Base-by-base conservation (phyloP, 495 filamentous ascomycete genomes). In the Xylaria intraflava region DNA sequence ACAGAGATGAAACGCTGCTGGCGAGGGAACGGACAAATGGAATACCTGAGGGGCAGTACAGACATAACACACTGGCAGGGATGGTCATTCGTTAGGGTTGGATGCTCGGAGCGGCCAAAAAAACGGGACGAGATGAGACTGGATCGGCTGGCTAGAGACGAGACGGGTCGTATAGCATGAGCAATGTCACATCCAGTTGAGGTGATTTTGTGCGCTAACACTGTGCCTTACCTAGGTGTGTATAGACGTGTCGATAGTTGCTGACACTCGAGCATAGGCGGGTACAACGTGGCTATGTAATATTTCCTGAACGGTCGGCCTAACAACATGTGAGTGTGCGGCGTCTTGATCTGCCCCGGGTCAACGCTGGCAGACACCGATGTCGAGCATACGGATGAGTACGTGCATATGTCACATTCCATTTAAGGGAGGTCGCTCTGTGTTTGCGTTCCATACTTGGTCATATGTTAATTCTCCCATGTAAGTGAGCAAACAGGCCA, bases 181-280 rank as follows among this genome's bases (percentile, higher is more conserved):
- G 35, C 35, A 3, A 17, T 38, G 35, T 19, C 35, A 38, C n/a
- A 17, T 4, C 12, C 14, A 38, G 8, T 11, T 17, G 35, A 38
- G 16, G 35, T 38, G 35, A 5, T 38, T 35, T 3, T 2, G 31
- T 35, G 31, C n/a, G n/a, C n/a, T n/a, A n/a, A n/a, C n/a, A n/a
- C n/a, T n/a, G 19, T 33, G 22, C 17, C 50, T 46, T 36, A 53
- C 51, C 42, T 40, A 30, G 51, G 48, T 51, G 51, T 53, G 31
- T 38, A 6, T 12, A 2, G 11, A 39, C n/a, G 27, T n/a, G 35
- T 17, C 14, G n/a, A 38, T 17, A 20, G 5, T 10, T 20, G 12
- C 22, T 11, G 31, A 17, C 3, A 8, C 10, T 14, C 26, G 40
- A 45, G 29, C 40, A 52, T 14, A 52, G 27, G 44, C 41, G 41